Conservation (phyloP, 176 grass and related monocot genomes). For the Typha latifolia region DNA sequence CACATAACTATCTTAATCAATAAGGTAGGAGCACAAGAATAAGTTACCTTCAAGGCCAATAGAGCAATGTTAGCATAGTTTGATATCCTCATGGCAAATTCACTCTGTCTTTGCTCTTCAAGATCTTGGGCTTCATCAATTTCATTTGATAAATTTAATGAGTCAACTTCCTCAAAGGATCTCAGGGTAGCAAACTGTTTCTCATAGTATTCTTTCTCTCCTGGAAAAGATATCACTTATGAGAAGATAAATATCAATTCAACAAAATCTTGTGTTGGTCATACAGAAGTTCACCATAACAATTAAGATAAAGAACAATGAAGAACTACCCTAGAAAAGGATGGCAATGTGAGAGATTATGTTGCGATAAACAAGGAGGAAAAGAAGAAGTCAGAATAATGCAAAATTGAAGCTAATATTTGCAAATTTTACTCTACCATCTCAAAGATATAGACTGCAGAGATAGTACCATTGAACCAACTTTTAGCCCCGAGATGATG, state of each 20-base stretch:
- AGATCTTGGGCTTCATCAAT: neutral
- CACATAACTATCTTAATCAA: no score
- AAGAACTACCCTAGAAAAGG: no score
- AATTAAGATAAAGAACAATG: no score
- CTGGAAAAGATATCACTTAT: neutral
- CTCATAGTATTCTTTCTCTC: conserved; percentile 15
- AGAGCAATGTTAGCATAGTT: conserved; percentile 22
- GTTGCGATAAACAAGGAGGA: no score
- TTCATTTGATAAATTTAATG: neutral
- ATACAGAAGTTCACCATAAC: no score
- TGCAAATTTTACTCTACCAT: no score
- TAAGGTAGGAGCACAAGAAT: neutral
- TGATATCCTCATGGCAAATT: conserved; percentile 19
- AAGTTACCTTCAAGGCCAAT: conserved; percentile 15
- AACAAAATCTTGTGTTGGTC: neutral
- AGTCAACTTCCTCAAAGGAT: conserved; percentile 20
- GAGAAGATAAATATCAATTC: neutral
- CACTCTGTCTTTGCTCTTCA: neutral
- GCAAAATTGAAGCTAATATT: no score
- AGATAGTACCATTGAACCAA: no score
- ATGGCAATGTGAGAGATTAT: no score
- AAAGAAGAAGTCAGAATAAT: no score
- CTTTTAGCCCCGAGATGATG: no score
- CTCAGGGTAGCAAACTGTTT: conserved; percentile 17
- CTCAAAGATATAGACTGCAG: no score